Base-by-base conservation (phyloP, 192 early-diverging fungal genomes). In the Podila clonocystis region DNA sequence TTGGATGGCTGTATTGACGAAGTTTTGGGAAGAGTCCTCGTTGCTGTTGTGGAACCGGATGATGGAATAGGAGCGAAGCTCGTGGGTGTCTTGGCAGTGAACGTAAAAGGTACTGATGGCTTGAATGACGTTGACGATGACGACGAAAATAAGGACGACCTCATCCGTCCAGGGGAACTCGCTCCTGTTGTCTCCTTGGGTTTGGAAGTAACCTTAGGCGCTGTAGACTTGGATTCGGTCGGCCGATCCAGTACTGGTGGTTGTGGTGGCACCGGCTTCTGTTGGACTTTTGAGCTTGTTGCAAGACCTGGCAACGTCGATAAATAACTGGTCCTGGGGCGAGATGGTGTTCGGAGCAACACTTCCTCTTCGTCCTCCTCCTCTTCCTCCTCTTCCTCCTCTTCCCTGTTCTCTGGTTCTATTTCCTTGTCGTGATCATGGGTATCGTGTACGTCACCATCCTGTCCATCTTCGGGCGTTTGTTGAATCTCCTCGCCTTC, bases 1-100 rank as follows among this genome's bases (percentile, higher is more conserved):
- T 9, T n/a, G 17, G 62, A n/a, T 22, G 31, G 11, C 13, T n/a
- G 4, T 63, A 33, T 7, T 36, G 29, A 5, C n/a, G 29, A 36
- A n/a, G 62, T 2, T 34, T 19, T 63, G 30, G 20, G 36, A 7
- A 22, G 62, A n/a, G 62, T 38, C 30, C 36, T 63, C 31, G 41
- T 26, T 38, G 57, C 36, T 62, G 36, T 33, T 58, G 70, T 7
- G 34, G 70, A 2, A 15, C 29, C 33, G 20, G 66, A 24, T 9
- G 45, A 50, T 8, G 36, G 20, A 0, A 12, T 33, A 3, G 50
- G 29, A 60, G 38, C 13, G 30, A 58, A 58, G 20, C 59, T 34
- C 62, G 75, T 62, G 15, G 75, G 75, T 15, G 70, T 38, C 48
- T 70, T 71, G 30, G 64, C 58, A 45, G 67, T 52, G 22, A 29